phyloP scores from a whole-genome alignment of 441 rosid genomes.

The Populus hybrid region DNA sequence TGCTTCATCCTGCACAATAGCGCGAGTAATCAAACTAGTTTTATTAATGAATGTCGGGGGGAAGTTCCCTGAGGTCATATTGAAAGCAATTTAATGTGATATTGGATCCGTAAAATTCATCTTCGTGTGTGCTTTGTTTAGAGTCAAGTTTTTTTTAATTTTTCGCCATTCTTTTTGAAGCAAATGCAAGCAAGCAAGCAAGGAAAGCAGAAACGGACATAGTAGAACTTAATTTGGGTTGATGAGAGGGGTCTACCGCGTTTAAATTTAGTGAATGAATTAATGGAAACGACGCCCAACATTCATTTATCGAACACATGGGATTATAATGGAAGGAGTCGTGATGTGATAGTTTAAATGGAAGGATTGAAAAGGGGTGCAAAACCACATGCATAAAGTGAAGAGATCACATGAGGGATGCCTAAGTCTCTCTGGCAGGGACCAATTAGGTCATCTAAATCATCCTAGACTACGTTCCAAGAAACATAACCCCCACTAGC shows the following conservation, averaged over 20 bases:
- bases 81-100: not conserved
- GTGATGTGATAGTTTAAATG: constrained; percentile 27
- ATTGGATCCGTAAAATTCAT: not conserved
- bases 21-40: too few species aligned
- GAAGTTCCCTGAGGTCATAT: not conserved
- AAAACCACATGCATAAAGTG: constrained; percentile 52
- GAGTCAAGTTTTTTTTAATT: not conserved
- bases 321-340: not conserved
- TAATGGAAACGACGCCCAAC: not conserved
- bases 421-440: constrained; percentile 24
- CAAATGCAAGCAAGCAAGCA: too few species aligned
- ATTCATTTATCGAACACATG: not conserved
- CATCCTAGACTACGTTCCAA: constrained; percentile 29
- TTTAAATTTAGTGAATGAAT: not conserved
- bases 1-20: too few species aligned
- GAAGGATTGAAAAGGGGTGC: constrained; percentile 22
- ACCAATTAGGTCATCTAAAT: constrained; percentile 21
- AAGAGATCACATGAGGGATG: constrained; percentile 43
- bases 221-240: not conserved
- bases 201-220: not conserved
- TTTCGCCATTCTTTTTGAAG: not conserved
- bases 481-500: constrained; percentile 11
- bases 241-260: not conserved
- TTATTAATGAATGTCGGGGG: not conserved
- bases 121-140: not conserved